A percentile compares a stretch with the other conserved stretches of the same genome.
These are phyloP conservation scores for Cyclotella sp. DNA, from an alignment of 108 stramenopile species.

Conservation along the genomic window DNA sequence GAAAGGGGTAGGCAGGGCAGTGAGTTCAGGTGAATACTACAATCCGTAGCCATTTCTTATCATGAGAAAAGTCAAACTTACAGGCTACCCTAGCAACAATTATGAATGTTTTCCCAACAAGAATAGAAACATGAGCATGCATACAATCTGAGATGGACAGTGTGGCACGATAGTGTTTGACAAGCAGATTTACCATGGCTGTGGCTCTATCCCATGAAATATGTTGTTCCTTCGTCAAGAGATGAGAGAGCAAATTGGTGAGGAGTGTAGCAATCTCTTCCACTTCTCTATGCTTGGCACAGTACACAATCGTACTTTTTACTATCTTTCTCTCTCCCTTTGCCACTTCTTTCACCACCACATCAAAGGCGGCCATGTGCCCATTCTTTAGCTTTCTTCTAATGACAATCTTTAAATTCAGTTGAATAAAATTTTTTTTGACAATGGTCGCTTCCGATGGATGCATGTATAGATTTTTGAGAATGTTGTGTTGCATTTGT, in stretches of 20 bases:
- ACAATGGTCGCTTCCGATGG: slow-evolving; percentile 52
- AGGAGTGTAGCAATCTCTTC: slow-evolving; percentile 53
- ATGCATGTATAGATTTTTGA: slow-evolving; percentile 63
- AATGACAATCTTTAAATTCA: slow-evolving; percentile 87
- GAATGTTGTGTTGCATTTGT: slow-evolving; percentile 76
- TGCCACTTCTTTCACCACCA: slow-evolving; percentile 53
- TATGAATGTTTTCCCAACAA: slow-evolving; percentile 75
- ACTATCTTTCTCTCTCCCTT: slow-evolving; percentile 17
- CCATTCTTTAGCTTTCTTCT: slow-evolving; percentile 61
- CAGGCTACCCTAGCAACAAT: slow-evolving; percentile 97
- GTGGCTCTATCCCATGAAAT: slow-evolving; percentile 22
- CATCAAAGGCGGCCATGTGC: slow-evolving; percentile 37
- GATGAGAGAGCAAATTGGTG: slow-evolving; percentile 20
- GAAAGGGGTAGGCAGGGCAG: too few species aligned
- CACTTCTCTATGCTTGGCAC: slow-evolving; percentile 61
- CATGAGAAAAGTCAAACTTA: slow-evolving; percentile 24
- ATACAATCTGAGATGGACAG: slow-evolving; percentile 55
- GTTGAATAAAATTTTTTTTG: slow-evolving; percentile 80
- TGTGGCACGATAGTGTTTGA: slow-evolving; percentile 87
- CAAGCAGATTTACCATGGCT: slow-evolving; percentile 21
- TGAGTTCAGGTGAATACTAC: too few species aligned
- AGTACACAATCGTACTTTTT: slow-evolving; percentile 83
- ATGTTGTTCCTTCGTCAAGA: background rate
- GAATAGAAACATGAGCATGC: slow-evolving; percentile 76
- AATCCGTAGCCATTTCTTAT: too few species aligned